These are phyloP conservation scores for Akanthomyces uredinophilus DNA, from an alignment of 2,329 filamentous ascomycete genomes.

Conservation along the genomic window DNA sequence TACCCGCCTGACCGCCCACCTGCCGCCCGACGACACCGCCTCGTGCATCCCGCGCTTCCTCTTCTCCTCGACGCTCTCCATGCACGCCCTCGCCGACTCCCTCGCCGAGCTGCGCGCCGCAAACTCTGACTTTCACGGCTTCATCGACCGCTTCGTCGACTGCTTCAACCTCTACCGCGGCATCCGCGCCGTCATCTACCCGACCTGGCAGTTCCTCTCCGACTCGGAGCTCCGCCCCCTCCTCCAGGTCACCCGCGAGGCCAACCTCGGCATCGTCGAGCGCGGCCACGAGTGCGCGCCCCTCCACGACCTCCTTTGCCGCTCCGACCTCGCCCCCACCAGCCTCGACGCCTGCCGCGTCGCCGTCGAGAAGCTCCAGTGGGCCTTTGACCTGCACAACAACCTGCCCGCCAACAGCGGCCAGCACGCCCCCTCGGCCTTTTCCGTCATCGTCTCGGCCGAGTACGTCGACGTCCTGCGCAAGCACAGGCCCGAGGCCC, in stretches of 20 bases:
- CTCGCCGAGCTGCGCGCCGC: slow-evolving; percentile 33
- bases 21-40: slow-evolving; percentile 22
- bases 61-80: slow-evolving; percentile 39
- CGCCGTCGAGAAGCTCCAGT: slow-evolving; percentile 16
- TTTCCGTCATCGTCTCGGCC: slow-evolving; percentile 17
- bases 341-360: slow-evolving; percentile 16
- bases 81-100: slow-evolving; percentile 46
- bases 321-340: slow-evolving; percentile 10
- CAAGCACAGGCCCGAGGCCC: slow-evolving; percentile 33
- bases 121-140: slow-evolving; percentile 21
- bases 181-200: slow-evolving; percentile 15
- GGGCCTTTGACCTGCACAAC: slow-evolving; percentile 16
- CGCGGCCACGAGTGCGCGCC: slow-evolving; percentile 12
- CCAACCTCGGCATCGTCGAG: slow-evolving; percentile 8
- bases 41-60: slow-evolving; percentile 37
- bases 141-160: slow-evolving; percentile 16
- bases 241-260: slow-evolving; percentile 12
- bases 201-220: slow-evolving; percentile 14
- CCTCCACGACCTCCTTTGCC: slow-evolving; percentile 4
- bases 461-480: slow-evolving; percentile 33
- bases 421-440: slow-evolving; percentile 17
- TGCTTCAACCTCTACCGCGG: slow-evolving; percentile 16
- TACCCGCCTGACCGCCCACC: slow-evolving; percentile 25
- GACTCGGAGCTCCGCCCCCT: slow-evolving; percentile 15
- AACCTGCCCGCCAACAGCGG: slow-evolving; percentile 6